phyloP scores from a whole-genome alignment of 805 yeast genomes.

The Kurtzmaniella fragi region DNA sequence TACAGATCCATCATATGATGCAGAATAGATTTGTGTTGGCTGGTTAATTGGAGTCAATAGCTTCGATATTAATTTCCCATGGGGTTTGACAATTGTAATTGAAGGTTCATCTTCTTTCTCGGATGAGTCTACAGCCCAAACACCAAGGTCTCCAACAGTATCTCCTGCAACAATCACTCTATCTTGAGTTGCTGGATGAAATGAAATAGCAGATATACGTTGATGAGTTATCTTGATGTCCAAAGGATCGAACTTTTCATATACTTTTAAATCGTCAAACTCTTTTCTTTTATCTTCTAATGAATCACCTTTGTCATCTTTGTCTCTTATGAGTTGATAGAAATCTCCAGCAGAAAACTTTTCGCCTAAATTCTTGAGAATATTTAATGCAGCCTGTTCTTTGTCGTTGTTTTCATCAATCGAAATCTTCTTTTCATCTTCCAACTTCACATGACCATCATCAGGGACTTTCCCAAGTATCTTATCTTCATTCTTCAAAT shows the following conservation, averaged over 20 bases:
- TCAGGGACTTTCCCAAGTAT: slow-evolving; percentile 13
- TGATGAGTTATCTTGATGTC: slow-evolving; percentile 67
- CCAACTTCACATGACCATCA: slow-evolving; percentile 1
- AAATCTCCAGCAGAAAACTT: slow-evolving; percentile 68
- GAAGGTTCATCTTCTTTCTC: slow-evolving; percentile 40
- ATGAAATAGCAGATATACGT: slow-evolving; percentile 66
- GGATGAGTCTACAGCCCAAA: slow-evolving; percentile 70
- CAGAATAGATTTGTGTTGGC: slow-evolving; percentile 55
- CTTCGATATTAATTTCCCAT: slow-evolving; percentile 67
- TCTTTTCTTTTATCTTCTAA: slow-evolving; percentile 48
- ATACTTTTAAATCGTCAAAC: slow-evolving; percentile 46
- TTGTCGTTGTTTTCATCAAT: slow-evolving; percentile 7
- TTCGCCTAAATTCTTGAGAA: slow-evolving; percentile 38
- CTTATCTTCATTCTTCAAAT: slow-evolving; percentile 24
- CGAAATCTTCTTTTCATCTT: slow-evolving; percentile 21
- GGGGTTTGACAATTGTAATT: slow-evolving; percentile 64
- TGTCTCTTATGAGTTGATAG: slow-evolving; percentile 46
- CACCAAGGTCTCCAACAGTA: slow-evolving; percentile 77
- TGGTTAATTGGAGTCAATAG: slow-evolving; percentile 49
- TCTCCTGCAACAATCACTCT: slow-evolving; percentile 82
- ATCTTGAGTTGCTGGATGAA: slow-evolving; percentile 68
- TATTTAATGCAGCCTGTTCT: slow-evolving; percentile 25
- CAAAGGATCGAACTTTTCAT: slow-evolving; percentile 57
- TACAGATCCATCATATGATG: slow-evolving; percentile 86
- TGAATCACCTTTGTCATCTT: slow-evolving; percentile 20